Percentiles rank a stretch among this genome's conserved stretches.
Evolutionary conservation across 2,329 filamentous ascomycete genomes (phyloP).

Genomic region (Colletotrichum coccodes): DNA sequence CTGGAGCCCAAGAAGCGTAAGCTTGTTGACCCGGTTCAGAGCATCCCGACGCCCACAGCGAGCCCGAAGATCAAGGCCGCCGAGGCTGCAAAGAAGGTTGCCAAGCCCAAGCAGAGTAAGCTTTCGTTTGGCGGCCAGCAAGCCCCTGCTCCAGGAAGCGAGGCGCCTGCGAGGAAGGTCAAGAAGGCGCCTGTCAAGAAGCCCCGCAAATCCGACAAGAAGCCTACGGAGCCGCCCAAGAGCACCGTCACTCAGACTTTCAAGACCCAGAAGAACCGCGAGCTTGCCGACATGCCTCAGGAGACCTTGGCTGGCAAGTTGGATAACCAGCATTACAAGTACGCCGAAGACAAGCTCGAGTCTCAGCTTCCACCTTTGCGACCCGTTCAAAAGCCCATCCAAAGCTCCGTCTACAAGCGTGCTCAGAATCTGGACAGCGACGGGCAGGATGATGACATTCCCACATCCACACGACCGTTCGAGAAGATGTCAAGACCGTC

Average conservation of each 20-base stretch:
- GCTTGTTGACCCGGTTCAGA: slow-evolving; percentile 53
- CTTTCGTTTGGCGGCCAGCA: slow-evolving; percentile 52
- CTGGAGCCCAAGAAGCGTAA: slow-evolving; percentile 51
- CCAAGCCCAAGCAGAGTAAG: slow-evolving; percentile 62
- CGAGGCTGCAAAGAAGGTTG: slow-evolving; percentile 49
- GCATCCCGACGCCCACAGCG: slow-evolving; percentile 67
- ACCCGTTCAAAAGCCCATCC: slow-evolving; percentile 33
- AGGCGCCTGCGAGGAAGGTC: slow-evolving; percentile 40
- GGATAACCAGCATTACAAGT: slow-evolving; percentile 35
- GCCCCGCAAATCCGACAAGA: slow-evolving; percentile 48
- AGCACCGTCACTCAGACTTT: slow-evolving; percentile 53
- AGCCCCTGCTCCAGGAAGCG: slow-evolving; percentile 34
- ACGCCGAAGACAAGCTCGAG: slow-evolving; percentile 33
- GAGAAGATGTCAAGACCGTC: slow-evolving; percentile 16
- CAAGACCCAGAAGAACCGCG: slow-evolving; percentile 53
- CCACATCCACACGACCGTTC: background rate
- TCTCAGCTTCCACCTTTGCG: slow-evolving; percentile 39
- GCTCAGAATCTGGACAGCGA: background rate
- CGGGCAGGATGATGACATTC: background rate
- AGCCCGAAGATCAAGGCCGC: slow-evolving; percentile 61
- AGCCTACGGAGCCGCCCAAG: slow-evolving; percentile 46
- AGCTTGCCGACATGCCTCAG: slow-evolving; percentile 38
- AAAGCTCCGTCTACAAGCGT: slow-evolving; percentile 33
- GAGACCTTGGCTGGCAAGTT: slow-evolving; percentile 37
- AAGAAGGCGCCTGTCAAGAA: slow-evolving; percentile 41